phyloP scores from a whole-genome alignment of 2,329 filamentous ascomycete species.

The Hypoxylon sp. region DNA sequence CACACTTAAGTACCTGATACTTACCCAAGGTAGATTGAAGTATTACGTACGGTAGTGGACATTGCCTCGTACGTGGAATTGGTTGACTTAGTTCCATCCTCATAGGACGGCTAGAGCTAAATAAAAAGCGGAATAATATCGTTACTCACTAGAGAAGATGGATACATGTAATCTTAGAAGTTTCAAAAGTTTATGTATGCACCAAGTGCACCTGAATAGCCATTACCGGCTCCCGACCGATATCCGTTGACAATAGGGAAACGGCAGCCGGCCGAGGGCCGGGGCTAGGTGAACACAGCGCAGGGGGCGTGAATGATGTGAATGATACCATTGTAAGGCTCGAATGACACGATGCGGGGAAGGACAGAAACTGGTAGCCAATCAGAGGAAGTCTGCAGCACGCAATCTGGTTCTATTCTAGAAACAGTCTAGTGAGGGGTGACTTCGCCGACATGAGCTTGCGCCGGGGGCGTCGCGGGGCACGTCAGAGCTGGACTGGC shows the following conservation, averaged over 20 bases:
- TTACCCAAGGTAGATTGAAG: too few species aligned
- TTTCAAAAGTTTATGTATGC: too few species aligned
- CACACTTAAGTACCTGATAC: too few species aligned
- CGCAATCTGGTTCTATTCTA: conserved; percentile 52
- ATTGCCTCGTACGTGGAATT: too few species aligned
- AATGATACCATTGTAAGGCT: conserved; percentile 51
- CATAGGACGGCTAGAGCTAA: too few species aligned
- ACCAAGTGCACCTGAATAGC: too few species aligned
- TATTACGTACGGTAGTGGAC: too few species aligned
- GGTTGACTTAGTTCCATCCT: too few species aligned
- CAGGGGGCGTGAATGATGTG: conserved; percentile 22
- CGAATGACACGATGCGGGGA: conserved; percentile 54
- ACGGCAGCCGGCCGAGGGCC: conserved; percentile 34
- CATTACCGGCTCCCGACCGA: conserved; percentile 25
- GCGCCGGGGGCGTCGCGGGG: conserved; percentile 28
- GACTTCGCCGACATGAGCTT: conserved; percentile 25
- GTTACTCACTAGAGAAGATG: too few species aligned
- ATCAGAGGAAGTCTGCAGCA: conserved; percentile 52
- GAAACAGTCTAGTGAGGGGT: conserved; percentile 53
- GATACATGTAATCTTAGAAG: too few species aligned
- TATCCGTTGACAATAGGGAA: conserved; percentile 23
- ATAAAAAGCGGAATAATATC: too few species aligned
- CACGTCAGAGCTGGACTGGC: conserved; percentile 10
- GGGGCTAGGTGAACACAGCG: conserved; percentile 11
- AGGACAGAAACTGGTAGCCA: conserved; percentile 48